Percentiles rank a stretch among this genome's conserved stretches.
Conservation (phyloP, 306 rosid genomes). For the Carpinus fangiana region DNA sequence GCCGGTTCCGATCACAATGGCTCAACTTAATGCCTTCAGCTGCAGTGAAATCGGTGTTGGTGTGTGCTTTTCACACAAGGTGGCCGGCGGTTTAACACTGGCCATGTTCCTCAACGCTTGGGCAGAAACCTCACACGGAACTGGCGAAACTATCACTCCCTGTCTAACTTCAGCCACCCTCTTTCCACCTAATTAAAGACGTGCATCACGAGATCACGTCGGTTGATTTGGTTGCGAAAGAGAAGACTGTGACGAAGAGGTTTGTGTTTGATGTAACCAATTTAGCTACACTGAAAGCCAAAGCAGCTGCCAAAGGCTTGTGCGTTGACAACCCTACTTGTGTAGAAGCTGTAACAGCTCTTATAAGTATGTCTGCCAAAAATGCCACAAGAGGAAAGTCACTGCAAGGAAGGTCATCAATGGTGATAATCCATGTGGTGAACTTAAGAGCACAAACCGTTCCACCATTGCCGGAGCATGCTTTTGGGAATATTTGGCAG, state of each 20-base stretch:
- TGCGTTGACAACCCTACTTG: not conserved
- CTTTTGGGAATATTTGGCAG: constrained; percentile 17
- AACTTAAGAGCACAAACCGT: constrained; percentile 14
- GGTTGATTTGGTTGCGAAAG: not conserved
- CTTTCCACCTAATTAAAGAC: constrained; percentile 15
- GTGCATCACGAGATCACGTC: not conserved
- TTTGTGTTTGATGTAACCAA: constrained; percentile 10
- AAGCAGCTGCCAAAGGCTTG: not conserved
- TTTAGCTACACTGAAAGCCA: constrained; percentile 21
- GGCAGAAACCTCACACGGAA: not conserved
- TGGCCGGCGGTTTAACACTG: constrained; percentile 14
- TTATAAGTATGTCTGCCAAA: constrained; percentile 14
- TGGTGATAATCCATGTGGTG: constrained; percentile 18
- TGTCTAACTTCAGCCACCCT: constrained; percentile 6
- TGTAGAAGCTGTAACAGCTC: constrained; percentile 28
- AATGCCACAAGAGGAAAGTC: not conserved
- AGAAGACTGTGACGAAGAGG: constrained; percentile 9
- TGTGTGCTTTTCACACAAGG: constrained; percentile 22
- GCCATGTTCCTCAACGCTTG: constrained; percentile 18
- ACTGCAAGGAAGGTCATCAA: not conserved
- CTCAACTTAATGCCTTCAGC: constrained; percentile 1
- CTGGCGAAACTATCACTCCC: not conserved
- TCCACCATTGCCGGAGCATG: constrained; percentile 19
- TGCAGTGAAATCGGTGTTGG: constrained; percentile 22
- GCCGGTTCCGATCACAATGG: not conserved